Base-by-base conservation (phyloP, 202 grass and related monocot genomes). In the Setaria italica region DNA sequence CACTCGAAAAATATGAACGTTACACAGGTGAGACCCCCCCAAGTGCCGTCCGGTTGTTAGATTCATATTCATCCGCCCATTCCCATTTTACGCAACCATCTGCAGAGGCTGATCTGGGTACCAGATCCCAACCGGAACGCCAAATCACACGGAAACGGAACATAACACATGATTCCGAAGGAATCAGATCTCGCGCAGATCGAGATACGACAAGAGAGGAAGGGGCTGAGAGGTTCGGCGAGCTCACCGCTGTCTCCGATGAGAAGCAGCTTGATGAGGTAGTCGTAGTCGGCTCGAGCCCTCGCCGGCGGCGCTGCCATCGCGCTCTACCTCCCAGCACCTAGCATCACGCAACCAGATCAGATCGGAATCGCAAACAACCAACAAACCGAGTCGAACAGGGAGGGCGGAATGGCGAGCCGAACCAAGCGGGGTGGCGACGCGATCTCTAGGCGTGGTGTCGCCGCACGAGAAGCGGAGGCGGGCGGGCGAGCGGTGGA, bases 211-310 rank as follows among this genome's bases (percentile, higher is more conserved):
- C 17, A 53, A 8, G 5, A 35, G 7, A 34, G 47, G 41, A 0
- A 11, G 4, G 4, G 42, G 41, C 4, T 17, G 12, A 19, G 67
- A 29, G n/a, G 62, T 47, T 7, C 17, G 43, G 33, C 43, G 16
- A 34, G 74, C 87, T 84, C 83, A 94, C 92, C 92, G 78, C 92
- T 94, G 74, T 94, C 92, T 9, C 92, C 92, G 82, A 94, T 94
- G 54, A 94, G 92, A 45, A 94, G 92, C 21, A 94, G 82, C 90
- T 94, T 94, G 70, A 94, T 86, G 73, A 94, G 92, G 74, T 92
- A 94, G 80, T 94, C 92, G 64, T 94, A 94, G 85, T 92, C 92
- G 14, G 92, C 92, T 75, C 90, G 82, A 78, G 90, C 87, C 77
- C 90, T 91, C 50, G 92, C 92, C 49, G 87, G 90, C 41, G 92